Evolutionary conservation across 495 filamentous ascomycete genomes (phyloP).

Genomic region (Rhypophila decipiens): DNA sequence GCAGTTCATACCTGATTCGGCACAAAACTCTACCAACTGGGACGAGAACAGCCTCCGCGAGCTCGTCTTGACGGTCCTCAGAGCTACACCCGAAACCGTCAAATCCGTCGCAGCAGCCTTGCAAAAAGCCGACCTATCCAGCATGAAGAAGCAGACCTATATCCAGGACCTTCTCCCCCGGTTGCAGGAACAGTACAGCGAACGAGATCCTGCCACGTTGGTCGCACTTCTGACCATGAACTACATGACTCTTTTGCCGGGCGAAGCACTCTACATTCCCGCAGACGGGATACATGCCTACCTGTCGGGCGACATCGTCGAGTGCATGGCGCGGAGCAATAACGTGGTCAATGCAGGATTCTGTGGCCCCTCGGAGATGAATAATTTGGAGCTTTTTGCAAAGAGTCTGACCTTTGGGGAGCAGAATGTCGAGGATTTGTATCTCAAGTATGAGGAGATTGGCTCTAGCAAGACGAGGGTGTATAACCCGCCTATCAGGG

Average conservation of each 20-base stretch:
- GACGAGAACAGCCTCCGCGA: slow-evolving; percentile 55
- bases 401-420: slow-evolving; percentile 55
- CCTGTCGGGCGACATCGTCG: slow-evolving; percentile 70
- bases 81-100: slow-evolving; percentile 46
- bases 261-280: slow-evolving; percentile 67
- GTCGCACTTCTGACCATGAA: slow-evolving; percentile 70
- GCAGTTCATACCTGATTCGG: slow-evolving; percentile 41
- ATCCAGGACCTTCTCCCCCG: slow-evolving; percentile 58
- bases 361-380: slow-evolving; percentile 57
- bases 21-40: slow-evolving; percentile 35
- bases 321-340: slow-evolving; percentile 79
- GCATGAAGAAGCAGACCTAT: slow-evolving; percentile 46
- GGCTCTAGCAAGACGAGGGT: slow-evolving; percentile 51
- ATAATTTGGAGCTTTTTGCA: slow-evolving; percentile 57
- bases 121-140: no score
- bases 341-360: slow-evolving; percentile 74
- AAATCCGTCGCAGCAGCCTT: slow-evolving; percentile 45
- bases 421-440: slow-evolving; percentile 47
- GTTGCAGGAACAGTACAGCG: slow-evolving; percentile 58
- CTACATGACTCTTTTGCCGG: slow-evolving; percentile 57
- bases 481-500: slow-evolving; percentile 63
- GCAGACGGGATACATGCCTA: slow-evolving; percentile 77
- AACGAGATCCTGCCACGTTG: slow-evolving; percentile 53
- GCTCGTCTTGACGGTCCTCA: slow-evolving; percentile 52
- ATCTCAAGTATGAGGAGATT: slow-evolving; percentile 42